Conservation (phyloP, 768 basidiomycete genomes). For the Zangia roseola region DNA sequence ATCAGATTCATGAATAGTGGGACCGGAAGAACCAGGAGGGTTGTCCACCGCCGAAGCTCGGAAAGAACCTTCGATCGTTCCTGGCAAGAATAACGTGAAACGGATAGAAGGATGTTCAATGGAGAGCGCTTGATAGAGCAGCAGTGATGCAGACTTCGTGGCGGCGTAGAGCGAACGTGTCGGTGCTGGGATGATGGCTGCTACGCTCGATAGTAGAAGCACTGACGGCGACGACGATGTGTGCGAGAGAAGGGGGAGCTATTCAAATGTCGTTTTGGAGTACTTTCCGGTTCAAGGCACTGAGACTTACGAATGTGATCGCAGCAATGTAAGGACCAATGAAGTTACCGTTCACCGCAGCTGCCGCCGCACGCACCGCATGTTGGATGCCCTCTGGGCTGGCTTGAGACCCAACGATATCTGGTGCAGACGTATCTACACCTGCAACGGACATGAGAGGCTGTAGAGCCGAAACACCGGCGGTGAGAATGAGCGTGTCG, state of each 20-base stretch:
- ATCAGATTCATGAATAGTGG: constrained; percentile 39
- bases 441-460: constrained; percentile 75
- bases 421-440: constrained; percentile 34
- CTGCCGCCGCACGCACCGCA: constrained; percentile 53
- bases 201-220: constrained; percentile 76
- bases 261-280: neutral
- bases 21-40: constrained; percentile 33
- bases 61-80: constrained; percentile 75
- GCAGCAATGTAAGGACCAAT: constrained; percentile 69
- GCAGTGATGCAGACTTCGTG: constrained; percentile 76
- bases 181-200: constrained; percentile 79
- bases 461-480: constrained; percentile 80
- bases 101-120: constrained; percentile 73
- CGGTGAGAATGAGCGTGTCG: constrained; percentile 79
- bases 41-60: constrained; percentile 76
- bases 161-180: constrained; percentile 83
- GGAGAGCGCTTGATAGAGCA: constrained; percentile 75
- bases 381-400: constrained; percentile 56
- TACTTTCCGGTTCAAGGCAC: neutral
- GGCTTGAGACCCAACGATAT: constrained; percentile 37
- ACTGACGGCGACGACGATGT: constrained; percentile 70
- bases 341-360: constrained; percentile 64
- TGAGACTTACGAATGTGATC: constrained; percentile 60
- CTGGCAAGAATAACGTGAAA: constrained; percentile 63
- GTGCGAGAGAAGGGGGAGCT: constrained; percentile 75